Conservation (phyloP, 2,329 filamentous ascomycete genomes). For the Pezicula rhizophila region DNA sequence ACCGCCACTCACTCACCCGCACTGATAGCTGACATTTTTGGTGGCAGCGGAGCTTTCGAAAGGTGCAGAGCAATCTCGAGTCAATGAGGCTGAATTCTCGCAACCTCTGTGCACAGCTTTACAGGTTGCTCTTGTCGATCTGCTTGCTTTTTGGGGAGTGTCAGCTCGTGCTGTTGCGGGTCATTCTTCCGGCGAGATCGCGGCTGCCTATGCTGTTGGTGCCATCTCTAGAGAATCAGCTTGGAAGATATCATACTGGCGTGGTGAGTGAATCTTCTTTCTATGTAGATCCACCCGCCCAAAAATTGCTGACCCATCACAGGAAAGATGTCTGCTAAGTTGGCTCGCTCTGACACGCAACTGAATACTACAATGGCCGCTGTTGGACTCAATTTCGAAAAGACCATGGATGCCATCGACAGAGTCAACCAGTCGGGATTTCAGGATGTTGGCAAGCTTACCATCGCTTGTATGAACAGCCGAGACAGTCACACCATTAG, state of each 20-base stretch:
- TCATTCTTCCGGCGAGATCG: constrained; percentile 41
- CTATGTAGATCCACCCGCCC: too few species aligned
- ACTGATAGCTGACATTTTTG: too few species aligned
- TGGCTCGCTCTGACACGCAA: too few species aligned
- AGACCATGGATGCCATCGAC: too few species aligned
- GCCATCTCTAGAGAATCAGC: constrained; percentile 25
- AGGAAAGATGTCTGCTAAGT: too few species aligned
- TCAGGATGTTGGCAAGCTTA: too few species aligned
- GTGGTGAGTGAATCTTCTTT: too few species aligned
- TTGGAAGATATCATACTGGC: constrained; percentile 38
- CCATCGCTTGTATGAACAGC: constrained; percentile 22
- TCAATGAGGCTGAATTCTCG: constrained; percentile 26
- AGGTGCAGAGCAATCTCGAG: constrained; percentile 24
- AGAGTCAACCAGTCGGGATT: too few species aligned
- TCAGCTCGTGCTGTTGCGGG: constrained; percentile 31
- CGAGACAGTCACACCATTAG: constrained; percentile 12
- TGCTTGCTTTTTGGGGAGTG: constrained; percentile 36
- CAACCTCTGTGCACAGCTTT: constrained; percentile 39
- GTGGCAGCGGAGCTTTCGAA: constrained; percentile 1
- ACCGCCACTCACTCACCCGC: too few species aligned
- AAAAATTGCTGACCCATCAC: too few species aligned
- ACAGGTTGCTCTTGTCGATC: constrained; percentile 36
- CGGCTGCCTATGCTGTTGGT: constrained; percentile 35
- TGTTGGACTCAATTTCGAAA: too few species aligned
- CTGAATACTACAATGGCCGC: too few species aligned